A percentile compares a stretch with the other conserved stretches of the same genome.
Evolutionary conservation across 2,329 filamentous ascomycete species (phyloP).

Genomic region (Hirsutella rhossiliensis): DNA sequence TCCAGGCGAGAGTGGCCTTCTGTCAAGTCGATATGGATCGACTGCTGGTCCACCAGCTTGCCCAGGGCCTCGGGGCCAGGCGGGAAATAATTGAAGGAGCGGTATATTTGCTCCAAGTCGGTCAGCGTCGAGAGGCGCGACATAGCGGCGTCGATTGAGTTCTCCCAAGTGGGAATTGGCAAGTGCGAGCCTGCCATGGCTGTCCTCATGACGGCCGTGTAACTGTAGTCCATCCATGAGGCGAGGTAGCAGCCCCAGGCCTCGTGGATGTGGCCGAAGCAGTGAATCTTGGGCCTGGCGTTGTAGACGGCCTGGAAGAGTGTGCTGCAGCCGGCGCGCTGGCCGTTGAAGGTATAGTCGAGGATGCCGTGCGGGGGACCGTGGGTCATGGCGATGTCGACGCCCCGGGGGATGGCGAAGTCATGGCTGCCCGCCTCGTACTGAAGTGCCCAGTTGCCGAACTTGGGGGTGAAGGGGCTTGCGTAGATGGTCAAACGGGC

Average conservation of each 20-base stretch:
- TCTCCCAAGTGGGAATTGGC: too few relatives aligned
- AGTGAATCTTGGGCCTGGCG: constrained; percentile 35
- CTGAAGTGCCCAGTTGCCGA: constrained; percentile 36
- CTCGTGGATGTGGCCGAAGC: constrained; percentile 49
- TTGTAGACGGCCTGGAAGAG: constrained; percentile 33
- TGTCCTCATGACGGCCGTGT: too few relatives aligned
- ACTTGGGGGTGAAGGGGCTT: constrained; percentile 38
- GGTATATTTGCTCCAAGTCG: constrained; percentile 9
- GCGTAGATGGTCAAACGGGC: constrained; percentile 36
- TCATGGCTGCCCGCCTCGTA: constrained; percentile 27
- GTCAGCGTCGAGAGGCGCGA: constrained; percentile 24
- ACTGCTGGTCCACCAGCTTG: constrained; percentile 14
- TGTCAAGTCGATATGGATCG: constrained; percentile 24
- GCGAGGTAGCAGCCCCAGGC: constrained; percentile 44
- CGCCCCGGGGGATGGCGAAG: constrained; percentile 20
- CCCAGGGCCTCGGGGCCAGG: constrained; percentile 7
- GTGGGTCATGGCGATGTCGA: constrained; percentile 41
- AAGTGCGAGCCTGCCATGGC: too few relatives aligned
- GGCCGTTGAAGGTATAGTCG: constrained; percentile 20
- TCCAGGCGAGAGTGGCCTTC: constrained; percentile 14
- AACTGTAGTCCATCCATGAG: constrained; percentile 25
- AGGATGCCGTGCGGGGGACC: constrained; percentile 40
- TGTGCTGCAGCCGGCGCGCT: constrained; percentile 25
- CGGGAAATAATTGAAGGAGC: not conserved
- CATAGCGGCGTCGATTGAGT: constrained; percentile 27